Base-by-base conservation (phyloP, 2,329 filamentous ascomycete genomes). In the Diaporthe nobilis region DNA sequence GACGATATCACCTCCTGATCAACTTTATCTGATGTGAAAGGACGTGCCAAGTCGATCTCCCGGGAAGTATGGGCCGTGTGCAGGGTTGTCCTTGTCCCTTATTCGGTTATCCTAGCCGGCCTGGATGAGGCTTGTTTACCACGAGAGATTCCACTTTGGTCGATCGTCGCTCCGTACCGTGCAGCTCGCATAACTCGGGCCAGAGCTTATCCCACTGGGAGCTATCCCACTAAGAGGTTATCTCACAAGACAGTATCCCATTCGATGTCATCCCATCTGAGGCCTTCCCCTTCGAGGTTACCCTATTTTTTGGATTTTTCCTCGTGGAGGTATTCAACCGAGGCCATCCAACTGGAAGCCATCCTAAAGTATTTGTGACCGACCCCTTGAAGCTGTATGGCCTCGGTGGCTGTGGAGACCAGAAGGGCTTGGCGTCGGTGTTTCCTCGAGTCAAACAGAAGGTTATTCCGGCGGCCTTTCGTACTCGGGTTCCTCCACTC, bases 41-140 rank as follows among this genome's bases (percentile, higher is more conserved):
- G 65, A 28, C 34, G 47, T 65, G 71, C 39, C 71, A 55, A n/a
- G 57, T 28, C 47, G 47, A 73, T 65, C 71, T 73, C 58, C 71
- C 71, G 37, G 58, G 55, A 34, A 55, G 17, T 34, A 65, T 55
- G 34, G 71, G 37, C n/a, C 65, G 6, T n/a, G 10, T 13, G 34
- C 49, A 53, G 71, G 71, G 60, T 55, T 34, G 22, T 22, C 71
- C 71, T 55, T 63, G 70, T 28, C 25, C 47, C 34, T 22, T 12
- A 17, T 39, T 53, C 44, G 28, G 20, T n/a, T 10, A 51, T 17
- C 17, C 39, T 47, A 25, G 15, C 39, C 34, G 15, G 25, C 17
- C 28, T 37, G 44, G 12, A 49, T 12, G 28, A n/a, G 42, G 61
- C 42, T 67, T 67, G 20, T n/a, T 49, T 37, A 51, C 61, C 61